Evolutionary conservation across 768 basidiomycete species (phyloP).

Genomic region (Daedaleopsis sinensis): DNA sequence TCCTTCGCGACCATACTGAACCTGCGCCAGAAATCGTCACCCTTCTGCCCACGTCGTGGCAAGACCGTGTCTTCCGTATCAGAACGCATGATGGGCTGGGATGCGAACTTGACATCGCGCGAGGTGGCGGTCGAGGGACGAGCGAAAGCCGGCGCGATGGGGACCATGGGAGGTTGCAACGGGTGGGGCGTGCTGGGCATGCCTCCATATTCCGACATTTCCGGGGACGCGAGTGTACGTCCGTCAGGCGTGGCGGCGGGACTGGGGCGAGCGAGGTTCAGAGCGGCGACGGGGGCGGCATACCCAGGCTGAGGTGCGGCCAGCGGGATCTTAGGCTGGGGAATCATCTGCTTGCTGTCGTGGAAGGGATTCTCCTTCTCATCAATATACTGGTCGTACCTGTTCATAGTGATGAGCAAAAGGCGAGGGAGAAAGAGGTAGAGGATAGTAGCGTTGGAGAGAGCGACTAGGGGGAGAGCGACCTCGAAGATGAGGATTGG

Average conservation of each 20-base stretch:
- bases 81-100: constrained; percentile 65
- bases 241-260: constrained; percentile 42
- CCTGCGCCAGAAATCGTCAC: constrained; percentile 86
- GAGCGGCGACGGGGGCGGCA: constrained; percentile 66
- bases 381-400: constrained; percentile 66
- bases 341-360: constrained; percentile 25
- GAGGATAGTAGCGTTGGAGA: background rate
- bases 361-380: constrained; percentile 50
- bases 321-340: constrained; percentile 44
- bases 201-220: constrained; percentile 35
- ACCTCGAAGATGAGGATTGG: too few species aligned
- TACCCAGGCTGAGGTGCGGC: constrained; percentile 78
- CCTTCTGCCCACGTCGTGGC: constrained; percentile 68
- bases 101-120: constrained; percentile 50
- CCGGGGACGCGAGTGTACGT: constrained; percentile 34
- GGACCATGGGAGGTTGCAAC: constrained; percentile 74
- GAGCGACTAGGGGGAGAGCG: background rate
- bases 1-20: constrained; percentile 84
- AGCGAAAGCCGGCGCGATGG: constrained; percentile 78
- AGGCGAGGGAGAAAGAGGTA: background rate
- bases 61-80: constrained; percentile 68
- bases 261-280: constrained; percentile 57
- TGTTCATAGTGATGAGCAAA: constrained; percentile 27
- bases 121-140: constrained; percentile 51
- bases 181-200: constrained; percentile 69